Base-by-base conservation (phyloP, 1,139 yeast species). In the Pichia sp. region DNA sequence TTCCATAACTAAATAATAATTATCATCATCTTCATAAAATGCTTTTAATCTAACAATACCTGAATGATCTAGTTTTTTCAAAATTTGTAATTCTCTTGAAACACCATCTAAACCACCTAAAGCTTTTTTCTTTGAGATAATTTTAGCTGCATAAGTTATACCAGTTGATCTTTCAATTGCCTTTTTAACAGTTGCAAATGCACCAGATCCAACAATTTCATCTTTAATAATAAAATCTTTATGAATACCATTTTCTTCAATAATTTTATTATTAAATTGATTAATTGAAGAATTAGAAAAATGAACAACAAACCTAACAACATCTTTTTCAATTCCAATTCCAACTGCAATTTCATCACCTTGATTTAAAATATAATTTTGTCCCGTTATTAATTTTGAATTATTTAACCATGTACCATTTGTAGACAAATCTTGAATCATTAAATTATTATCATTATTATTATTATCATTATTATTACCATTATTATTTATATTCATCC, bases 291-390 rank as follows among this genome's bases (percentile, higher is more conserved):
- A 22, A 37, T 56, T 63, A 27, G 69, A 69, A 47, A 84, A 78
- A 47, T 84, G 78, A 24, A 87, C 81, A 32, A 89, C 81, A 56
- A 89, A 80, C 45, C 82, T 71, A 24, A 86, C 70, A 40, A 86
- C 86, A 59, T 92, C 97, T 24, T 71, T 69, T 1, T 83, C 74
- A 4, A 89, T 85, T 4, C 97, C 97, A n/a, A 80, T 70, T 0
- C 97, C 97, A 0, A 90, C 85, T 0, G 92, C 76, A 34, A 92
- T 81, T 60, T 87, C 96, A 61, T 92, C 98, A 4, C 97, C 97
- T 57, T 87, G 96, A 37, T 82, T 82, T 37, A 92, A 64, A 56
- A 90, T 78, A 62, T 87, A 87, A 55, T 87, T 86, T 42, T 84
- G 78, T n/a, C 84, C 83, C 59, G 83, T 86, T 22, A 82, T 87